Conservation (phyloP, 495 filamentous ascomycete species). For the Xylona heveae region DNA sequence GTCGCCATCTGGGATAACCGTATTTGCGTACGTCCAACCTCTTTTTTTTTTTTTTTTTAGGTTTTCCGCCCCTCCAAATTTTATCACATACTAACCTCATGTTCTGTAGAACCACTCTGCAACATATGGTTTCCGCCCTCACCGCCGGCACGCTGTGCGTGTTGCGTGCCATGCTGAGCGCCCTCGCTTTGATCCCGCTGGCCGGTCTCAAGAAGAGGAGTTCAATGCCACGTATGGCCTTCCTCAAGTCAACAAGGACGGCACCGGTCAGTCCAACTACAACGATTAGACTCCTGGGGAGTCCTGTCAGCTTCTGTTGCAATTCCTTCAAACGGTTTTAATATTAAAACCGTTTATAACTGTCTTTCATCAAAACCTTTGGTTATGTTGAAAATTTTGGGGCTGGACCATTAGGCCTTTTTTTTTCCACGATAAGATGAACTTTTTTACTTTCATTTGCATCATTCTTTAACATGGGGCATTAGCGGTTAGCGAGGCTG, state of each 20-base stretch:
- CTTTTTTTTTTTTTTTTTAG: neutral
- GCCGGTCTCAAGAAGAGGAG: conserved; percentile 39
- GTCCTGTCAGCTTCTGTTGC: too few species aligned
- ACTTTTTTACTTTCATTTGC: too few species aligned
- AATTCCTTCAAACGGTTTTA: too few species aligned
- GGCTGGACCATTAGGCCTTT: too few species aligned
- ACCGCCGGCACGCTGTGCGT: conserved; percentile 39
- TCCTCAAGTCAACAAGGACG: conserved; percentile 35
- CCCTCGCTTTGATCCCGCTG: conserved; percentile 27
- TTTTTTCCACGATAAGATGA: too few species aligned
- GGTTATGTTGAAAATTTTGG: too few species aligned
- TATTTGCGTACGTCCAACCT: conserved; percentile 24
- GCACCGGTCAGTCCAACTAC: conserved; percentile 36
- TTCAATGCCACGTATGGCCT: conserved; percentile 24
- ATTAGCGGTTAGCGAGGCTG: too few species aligned
- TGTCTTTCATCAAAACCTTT: too few species aligned
- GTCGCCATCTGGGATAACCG: conserved; percentile 66
- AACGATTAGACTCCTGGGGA: too few species aligned
- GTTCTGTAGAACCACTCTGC: conserved; percentile 37
- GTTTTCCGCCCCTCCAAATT: neutral
- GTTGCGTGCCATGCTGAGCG: conserved; percentile 35
- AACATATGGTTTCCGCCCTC: conserved; percentile 38
- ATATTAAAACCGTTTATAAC: too few species aligned
- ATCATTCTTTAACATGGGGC: too few species aligned
- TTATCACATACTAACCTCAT: neutral